Conservation (phyloP, 176 grass and related monocot species). For the Avena insularis region DNA sequence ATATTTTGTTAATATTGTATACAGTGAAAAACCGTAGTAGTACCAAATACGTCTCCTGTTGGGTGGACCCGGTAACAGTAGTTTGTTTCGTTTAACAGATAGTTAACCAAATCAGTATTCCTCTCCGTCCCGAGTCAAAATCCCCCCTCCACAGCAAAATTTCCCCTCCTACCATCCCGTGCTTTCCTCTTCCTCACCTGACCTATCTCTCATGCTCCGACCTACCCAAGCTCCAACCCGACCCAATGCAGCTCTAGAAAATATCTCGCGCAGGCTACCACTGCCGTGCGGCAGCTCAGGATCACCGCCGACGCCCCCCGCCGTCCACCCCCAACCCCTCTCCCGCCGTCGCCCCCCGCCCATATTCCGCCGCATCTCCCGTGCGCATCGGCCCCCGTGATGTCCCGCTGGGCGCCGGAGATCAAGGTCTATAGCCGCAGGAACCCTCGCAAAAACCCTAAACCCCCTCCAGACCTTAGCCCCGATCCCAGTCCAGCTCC, state of each 20-base stretch:
- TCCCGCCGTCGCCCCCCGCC: not conserved
- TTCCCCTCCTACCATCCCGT: not conserved
- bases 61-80: not conserved
- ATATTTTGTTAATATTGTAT: too few relatives aligned
- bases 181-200: slow-evolving; percentile 14
- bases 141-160: not conserved
- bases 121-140: not conserved
- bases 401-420: slow-evolving; percentile 61
- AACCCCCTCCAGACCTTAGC: slow-evolving; percentile 45
- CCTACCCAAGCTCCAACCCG: slow-evolving; percentile 21
- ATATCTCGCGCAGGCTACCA: not conserved
- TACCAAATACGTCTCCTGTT: not conserved
- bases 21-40: too few relatives aligned
- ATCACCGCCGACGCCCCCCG: not conserved
- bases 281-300: slow-evolving; percentile 18
- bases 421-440: slow-evolving; percentile 91
- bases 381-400: slow-evolving; percentile 8
- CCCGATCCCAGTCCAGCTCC: slow-evolving; percentile 39
- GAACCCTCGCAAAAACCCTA: slow-evolving; percentile 65
- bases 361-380: not conserved
- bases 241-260: slow-evolving; percentile 22
- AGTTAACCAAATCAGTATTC: too few relatives aligned
- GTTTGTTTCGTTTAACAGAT: not conserved
- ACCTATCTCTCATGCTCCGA: slow-evolving; percentile 26
- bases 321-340: not conserved